Base-by-base conservation (phyloP, 352 stramenopile genomes). In the Ophiocytium majus region DNA sequence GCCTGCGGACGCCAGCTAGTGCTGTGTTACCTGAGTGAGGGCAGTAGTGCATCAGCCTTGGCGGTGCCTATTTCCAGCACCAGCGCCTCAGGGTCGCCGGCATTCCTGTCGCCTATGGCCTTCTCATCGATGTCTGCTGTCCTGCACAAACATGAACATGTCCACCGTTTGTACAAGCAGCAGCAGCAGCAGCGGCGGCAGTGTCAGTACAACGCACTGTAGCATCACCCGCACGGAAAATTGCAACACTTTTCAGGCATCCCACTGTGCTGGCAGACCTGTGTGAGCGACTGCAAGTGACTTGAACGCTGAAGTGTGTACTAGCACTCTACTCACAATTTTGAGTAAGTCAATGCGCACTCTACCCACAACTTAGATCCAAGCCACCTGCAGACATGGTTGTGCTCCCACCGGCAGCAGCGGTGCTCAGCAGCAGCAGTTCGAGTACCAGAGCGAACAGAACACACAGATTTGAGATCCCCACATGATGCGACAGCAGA, bases 81-180 rank as follows among this genome's bases (percentile, higher is more conserved):
- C 35, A 89, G 87, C 49, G 76, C 57, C 10, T 66, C 82, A 0
- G 87, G 80, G 82, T 90, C 85, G 63, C 63, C 82, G 43, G 49
- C 79, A n/a, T n/a, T n/a, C 10, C 87, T 84, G 76, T 90, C 87
- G 57, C 87, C 87, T 49, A 90, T 90, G 57, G 87, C 83, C 76
- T 75, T 75, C 83, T 90, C 87, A 50, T 90, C 85, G 80, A 90
- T 89, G 76, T 90, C 87, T 50, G 87, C 82, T 36, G 80, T 78
- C 80, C 82, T 87, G 50, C 31, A 10, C 19, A 10, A 33, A 81
- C 63, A 50, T 75, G 28, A 57, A 34, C 31, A 50, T 63, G 23
- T 31, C 50, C 63, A 50, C 31, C 35, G 23, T 36, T 50, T 57
- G 43, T 28, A 9, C 0, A 34, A 50, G n/a, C 63, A 28, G 36